These are phyloP conservation scores for Solanum aculeatissimum DNA, from an alignment of 305 asterid genomes.

Conservation along the genomic window DNA sequence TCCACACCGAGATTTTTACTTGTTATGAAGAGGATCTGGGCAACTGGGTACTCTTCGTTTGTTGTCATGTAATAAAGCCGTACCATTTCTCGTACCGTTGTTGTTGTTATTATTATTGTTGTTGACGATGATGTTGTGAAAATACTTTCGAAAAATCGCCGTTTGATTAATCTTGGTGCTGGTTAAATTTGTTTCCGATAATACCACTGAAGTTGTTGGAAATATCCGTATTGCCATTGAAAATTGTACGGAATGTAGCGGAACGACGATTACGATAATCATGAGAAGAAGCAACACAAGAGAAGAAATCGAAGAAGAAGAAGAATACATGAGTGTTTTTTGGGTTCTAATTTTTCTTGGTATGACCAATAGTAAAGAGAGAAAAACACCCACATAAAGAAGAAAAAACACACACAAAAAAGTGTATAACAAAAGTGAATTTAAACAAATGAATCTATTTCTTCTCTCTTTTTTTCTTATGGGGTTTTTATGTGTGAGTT, in stretches of 20 bases:
- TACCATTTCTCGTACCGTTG: conserved; percentile 15
- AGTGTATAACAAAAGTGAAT: not conserved
- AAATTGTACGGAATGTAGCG: conserved; percentile 15
- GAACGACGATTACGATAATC: conserved; percentile 20
- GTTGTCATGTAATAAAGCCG: conserved; percentile 21
- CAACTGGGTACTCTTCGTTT: conserved; percentile 81
- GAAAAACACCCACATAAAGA: conserved; percentile 20
- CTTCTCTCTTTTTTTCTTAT: not conserved
- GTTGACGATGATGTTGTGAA: conserved; percentile 23
- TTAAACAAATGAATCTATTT: not conserved
- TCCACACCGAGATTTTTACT: not conserved
- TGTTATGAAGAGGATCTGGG: conserved; percentile 95
- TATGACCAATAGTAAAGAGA: conserved; percentile 28
- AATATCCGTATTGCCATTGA: conserved; percentile 45
- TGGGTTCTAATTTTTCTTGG: conserved; percentile 22
- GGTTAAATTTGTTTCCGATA: not conserved
- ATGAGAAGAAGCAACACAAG: conserved; percentile 23
- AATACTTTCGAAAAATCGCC: conserved; percentile 34
- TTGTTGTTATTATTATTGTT: not conserved
- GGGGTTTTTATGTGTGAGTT: not conserved
- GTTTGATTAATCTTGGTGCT: conserved; percentile 27
- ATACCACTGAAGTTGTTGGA: conserved; percentile 16
- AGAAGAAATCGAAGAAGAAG: conserved; percentile 13
- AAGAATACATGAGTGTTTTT: not conserved
- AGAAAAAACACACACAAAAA: not conserved